Base-by-base conservation (phyloP, 2,329 filamentous ascomycete species). In the Trichoderma sp. region DNA sequence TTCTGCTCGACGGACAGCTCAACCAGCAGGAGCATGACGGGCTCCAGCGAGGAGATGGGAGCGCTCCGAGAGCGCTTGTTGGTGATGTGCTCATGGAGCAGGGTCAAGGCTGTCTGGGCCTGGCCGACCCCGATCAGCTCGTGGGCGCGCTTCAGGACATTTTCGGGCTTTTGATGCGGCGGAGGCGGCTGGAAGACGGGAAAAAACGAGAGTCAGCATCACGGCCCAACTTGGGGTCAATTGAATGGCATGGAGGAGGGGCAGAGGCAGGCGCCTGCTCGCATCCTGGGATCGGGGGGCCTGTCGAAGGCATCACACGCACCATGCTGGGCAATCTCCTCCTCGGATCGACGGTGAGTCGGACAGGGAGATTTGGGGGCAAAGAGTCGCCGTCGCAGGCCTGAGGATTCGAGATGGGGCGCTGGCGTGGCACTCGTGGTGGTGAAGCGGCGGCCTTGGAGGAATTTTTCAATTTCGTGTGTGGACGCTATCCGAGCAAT, bases 121-220 rank as follows among this genome's bases (percentile, higher is more conserved):
- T 99, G 95, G 78, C 91, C 90, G 76, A 99, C 95, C 77, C 93
- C 95, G 83, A 98, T 97, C 81, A 99, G 92, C 85, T 99, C 95
- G 81, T 98, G 90, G 69, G 95, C 95, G 80, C 95, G 89, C 88
- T 97, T 97, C 79, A 98, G 89, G 78, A 97, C 93, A 89, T 99
- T 99, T 85, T 99, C 95, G 76, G 95, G 95, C 81, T 96, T 96
- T 79, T 95, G 93, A 80, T 98, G 93, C 73, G 93, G 91, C 82
- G 93, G 93, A 78, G 95, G 95, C 84, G 95, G 92, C 95, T 94
- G 39, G 30, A 47, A 63, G n/a, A 67, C 65, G 52, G 39, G 39
- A 34, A 64, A 68, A 66, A 67, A 63, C 52, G 58, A 60, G 66
- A 65, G 71, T 76, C 67, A 76, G 69, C 68, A 74, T 73, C 66